A percentile compares a stretch with the other conserved stretches of the same genome.
phyloP scores from a whole-genome alignment of 2,329 filamentous ascomycete genomes.

The Pseudogymnoascus sp. region DNA sequence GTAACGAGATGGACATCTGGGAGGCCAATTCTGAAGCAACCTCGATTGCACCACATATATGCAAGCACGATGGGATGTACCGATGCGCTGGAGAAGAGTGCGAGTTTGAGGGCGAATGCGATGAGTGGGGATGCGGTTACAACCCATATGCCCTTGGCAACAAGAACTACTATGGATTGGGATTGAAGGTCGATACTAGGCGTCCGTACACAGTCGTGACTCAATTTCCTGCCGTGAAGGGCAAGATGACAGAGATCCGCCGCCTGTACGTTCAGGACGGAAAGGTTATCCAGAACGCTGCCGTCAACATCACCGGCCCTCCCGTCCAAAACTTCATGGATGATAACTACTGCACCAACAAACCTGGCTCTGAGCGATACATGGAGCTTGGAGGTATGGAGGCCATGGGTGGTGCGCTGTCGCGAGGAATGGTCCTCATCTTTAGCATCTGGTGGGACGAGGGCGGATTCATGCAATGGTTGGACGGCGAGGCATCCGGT shows the following conservation, averaged over 20 bases:
- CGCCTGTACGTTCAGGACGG: slow-evolving; percentile 43
- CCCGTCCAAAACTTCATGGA: slow-evolving; percentile 32
- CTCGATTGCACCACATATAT: slow-evolving; percentile 42
- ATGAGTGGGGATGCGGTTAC: slow-evolving; percentile 37
- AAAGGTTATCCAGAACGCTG: slow-evolving; percentile 39
- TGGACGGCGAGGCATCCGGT: slow-evolving; percentile 39
- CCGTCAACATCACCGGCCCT: slow-evolving; percentile 25
- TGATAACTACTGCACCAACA: slow-evolving; percentile 31
- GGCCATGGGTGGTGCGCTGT: slow-evolving; percentile 40
- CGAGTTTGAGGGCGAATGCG: slow-evolving; percentile 33
- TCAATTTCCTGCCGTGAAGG: slow-evolving; percentile 37
- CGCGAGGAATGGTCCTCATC: slow-evolving; percentile 45
- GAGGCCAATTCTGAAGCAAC: slow-evolving; percentile 43
- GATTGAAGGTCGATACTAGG: slow-evolving; percentile 32
- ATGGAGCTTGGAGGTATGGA: slow-evolving; percentile 35
- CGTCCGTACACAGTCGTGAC: slow-evolving; percentile 41
- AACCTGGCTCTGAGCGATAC: slow-evolving; percentile 26
- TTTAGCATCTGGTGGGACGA: slow-evolving; percentile 51
- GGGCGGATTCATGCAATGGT: slow-evolving; percentile 48
- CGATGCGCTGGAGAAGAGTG: slow-evolving; percentile 38
- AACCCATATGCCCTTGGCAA: slow-evolving; percentile 34
- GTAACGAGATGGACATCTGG: slow-evolving; percentile 50
- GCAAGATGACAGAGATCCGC: slow-evolving; percentile 37
- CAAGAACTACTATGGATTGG: slow-evolving; percentile 18
- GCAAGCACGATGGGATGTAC: slow-evolving; percentile 38